Conservation (phyloP, 805 yeast species). For the Starmerella lactis-condensi region DNA sequence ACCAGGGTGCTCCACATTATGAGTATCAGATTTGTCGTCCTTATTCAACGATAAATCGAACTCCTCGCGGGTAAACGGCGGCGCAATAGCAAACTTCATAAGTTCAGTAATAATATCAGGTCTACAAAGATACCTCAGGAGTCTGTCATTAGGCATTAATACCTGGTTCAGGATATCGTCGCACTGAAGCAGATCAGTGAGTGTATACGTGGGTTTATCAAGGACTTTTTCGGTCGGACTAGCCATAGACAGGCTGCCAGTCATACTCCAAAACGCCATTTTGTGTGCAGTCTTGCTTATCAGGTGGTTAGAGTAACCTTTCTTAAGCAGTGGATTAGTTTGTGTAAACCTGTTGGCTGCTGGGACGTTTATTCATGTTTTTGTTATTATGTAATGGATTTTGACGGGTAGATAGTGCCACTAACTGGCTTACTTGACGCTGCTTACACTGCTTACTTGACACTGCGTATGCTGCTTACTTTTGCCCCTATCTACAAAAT, state of each 20-base stretch:
- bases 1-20: not conserved
- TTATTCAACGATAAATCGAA: not conserved
- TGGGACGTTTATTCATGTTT: too few species aligned
- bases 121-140: constrained; percentile 62
- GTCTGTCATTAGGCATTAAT: constrained; percentile 49
- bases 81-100: constrained; percentile 36
- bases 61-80: constrained; percentile 17
- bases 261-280: constrained; percentile 42
- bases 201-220: constrained; percentile 29
- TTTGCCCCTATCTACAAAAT: too few species aligned
- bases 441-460: too few species aligned
- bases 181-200: constrained; percentile 46
- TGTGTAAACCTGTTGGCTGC: too few species aligned
- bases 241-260: constrained; percentile 14
- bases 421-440: too few species aligned
- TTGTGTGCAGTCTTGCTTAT: too few species aligned
- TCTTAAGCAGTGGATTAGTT: too few species aligned
- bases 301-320: too few species aligned
- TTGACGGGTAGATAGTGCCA: too few species aligned
- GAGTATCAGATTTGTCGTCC: not conserved
- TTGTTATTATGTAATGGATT: too few species aligned
- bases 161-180: constrained; percentile 58
- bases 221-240: constrained; percentile 27
- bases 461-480: too few species aligned
- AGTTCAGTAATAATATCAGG: constrained; percentile 54